Conservation (phyloP, 2,329 filamentous ascomycete species). For the Cladosporium velox region DNA sequence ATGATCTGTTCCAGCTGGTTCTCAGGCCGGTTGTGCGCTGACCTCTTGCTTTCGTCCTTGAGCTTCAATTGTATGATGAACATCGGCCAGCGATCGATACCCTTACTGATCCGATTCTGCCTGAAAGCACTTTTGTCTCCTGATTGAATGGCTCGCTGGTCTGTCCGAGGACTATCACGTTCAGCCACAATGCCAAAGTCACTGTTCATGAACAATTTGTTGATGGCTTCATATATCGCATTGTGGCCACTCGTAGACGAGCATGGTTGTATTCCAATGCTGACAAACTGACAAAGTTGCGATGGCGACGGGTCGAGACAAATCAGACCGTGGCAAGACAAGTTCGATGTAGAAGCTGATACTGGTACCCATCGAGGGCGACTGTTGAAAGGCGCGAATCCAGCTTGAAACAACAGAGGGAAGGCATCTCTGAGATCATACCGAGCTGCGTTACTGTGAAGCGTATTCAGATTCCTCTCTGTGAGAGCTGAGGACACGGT, state of each 20-base stretch:
- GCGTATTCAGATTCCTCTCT: constrained; percentile 31
- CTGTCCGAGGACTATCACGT: constrained; percentile 44
- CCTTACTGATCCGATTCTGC: constrained; percentile 54
- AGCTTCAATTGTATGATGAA: constrained; percentile 67
- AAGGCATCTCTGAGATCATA: constrained; percentile 40
- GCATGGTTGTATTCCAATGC: constrained; percentile 71
- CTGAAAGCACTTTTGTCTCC: background rate
- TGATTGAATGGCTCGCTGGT: background rate
- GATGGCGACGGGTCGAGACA: constrained; percentile 70
- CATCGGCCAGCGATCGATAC: constrained; percentile 82
- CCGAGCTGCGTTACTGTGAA: constrained; percentile 26
- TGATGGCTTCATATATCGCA: constrained; percentile 74
- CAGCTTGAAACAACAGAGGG: constrained; percentile 66
- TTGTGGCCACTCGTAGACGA: constrained; percentile 58
- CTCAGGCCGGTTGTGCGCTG: background rate
- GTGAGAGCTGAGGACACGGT: constrained; percentile 29
- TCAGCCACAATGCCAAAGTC: constrained; percentile 64
- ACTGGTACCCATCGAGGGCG: constrained; percentile 67
- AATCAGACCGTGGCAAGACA: constrained; percentile 70
- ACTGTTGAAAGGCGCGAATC: constrained; percentile 58
- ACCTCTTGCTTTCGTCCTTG: background rate
- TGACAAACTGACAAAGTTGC: constrained; percentile 77
- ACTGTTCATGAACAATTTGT: constrained; percentile 73
- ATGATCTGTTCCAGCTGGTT: constrained; percentile 55
- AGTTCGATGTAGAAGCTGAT: constrained; percentile 62